Evolutionary conservation across 2,329 filamentous ascomycete genomes (phyloP).

Genomic region (Cercospora brassicicola): DNA sequence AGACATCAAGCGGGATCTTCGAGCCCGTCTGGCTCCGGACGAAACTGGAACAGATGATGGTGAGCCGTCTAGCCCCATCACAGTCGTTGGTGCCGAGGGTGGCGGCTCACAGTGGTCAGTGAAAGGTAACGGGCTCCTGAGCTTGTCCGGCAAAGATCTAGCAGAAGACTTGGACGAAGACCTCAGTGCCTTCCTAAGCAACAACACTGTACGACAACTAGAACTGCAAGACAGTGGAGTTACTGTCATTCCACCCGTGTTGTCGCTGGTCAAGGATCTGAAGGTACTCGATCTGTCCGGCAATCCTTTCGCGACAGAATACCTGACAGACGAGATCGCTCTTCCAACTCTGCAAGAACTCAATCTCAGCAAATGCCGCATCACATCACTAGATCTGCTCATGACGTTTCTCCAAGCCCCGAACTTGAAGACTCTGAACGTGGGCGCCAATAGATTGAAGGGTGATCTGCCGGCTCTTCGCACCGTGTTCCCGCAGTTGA

Average conservation of each 20-base stretch:
- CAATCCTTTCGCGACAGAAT: conserved; percentile 57
- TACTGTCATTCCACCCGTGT: conserved; percentile 64
- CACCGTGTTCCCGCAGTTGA: conserved; percentile 67
- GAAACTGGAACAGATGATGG: conserved; percentile 41
- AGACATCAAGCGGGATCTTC: conserved; percentile 74
- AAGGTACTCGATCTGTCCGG: conserved; percentile 50
- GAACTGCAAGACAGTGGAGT: conserved; percentile 78
- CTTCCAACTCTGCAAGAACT: conserved; percentile 76
- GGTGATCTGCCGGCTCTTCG: conserved; percentile 66
- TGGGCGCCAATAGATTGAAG: conserved; percentile 78
- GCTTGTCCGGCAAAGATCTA: conserved; percentile 43
- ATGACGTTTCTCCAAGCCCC: conserved; percentile 70
- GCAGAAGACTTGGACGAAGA: conserved; percentile 43
- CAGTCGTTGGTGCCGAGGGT: conserved; percentile 28
- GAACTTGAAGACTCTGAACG: conserved; percentile 71
- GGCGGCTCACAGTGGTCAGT: conserved; percentile 31
- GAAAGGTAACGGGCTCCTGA: conserved; percentile 41
- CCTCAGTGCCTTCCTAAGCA: conserved; percentile 47
- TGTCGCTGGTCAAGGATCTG: conserved; percentile 70
- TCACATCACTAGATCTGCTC: conserved; percentile 69
- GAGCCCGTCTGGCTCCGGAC: conserved; percentile 63
- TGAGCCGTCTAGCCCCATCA: conserved; percentile 27
- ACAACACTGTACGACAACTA: conserved; percentile 56
- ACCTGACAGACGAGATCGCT: conserved; percentile 58
- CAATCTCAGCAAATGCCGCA: conserved; percentile 71